A percentile compares a stretch with the other conserved stretches of the same genome.
Conservation (phyloP, 2,329 filamentous ascomycete species). For the Neocatenulostroma microsporum region DNA sequence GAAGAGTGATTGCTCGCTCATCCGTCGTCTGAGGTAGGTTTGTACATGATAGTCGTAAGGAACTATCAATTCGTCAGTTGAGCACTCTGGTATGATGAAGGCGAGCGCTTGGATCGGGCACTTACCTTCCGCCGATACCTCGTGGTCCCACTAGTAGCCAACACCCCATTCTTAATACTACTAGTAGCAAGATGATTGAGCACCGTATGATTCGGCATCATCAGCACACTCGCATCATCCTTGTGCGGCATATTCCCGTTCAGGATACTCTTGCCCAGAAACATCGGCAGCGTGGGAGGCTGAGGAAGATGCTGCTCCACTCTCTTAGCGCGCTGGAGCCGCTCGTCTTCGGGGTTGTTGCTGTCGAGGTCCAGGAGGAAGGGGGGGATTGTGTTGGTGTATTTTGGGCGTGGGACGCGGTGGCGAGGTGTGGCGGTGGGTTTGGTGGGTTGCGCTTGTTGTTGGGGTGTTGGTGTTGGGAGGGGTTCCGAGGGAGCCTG, state of each 20-base stretch:
- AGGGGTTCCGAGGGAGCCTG: slow-evolving; percentile 9
- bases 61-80: slow-evolving; percentile 59
- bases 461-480: slow-evolving; percentile 6
- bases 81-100: not conserved
- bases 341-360: slow-evolving; percentile 54
- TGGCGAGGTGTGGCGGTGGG: slow-evolving; percentile 17
- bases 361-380: slow-evolving; percentile 80
- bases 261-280: slow-evolving; percentile 87
- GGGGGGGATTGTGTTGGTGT: slow-evolving; percentile 67
- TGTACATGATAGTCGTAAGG: slow-evolving; percentile 95
- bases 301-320: slow-evolving; percentile 69
- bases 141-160: slow-evolving; percentile 95
- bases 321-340: slow-evolving; percentile 64
- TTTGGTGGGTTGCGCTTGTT: slow-evolving; percentile 9
- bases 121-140: slow-evolving; percentile 86
- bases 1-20: no score
- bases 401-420: slow-evolving; percentile 47
- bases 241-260: slow-evolving; percentile 90
- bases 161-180: slow-evolving; percentile 92
- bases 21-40: slow-evolving; percentile 57
- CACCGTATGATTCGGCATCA: slow-evolving; percentile 94
- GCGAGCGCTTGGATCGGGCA: not conserved
- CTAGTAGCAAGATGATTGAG: slow-evolving; percentile 95
- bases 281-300: slow-evolving; percentile 79
- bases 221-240: slow-evolving; percentile 94